Conservation (phyloP, 2,329 filamentous ascomycete species). For the Hymenoscyphus infarciens region DNA sequence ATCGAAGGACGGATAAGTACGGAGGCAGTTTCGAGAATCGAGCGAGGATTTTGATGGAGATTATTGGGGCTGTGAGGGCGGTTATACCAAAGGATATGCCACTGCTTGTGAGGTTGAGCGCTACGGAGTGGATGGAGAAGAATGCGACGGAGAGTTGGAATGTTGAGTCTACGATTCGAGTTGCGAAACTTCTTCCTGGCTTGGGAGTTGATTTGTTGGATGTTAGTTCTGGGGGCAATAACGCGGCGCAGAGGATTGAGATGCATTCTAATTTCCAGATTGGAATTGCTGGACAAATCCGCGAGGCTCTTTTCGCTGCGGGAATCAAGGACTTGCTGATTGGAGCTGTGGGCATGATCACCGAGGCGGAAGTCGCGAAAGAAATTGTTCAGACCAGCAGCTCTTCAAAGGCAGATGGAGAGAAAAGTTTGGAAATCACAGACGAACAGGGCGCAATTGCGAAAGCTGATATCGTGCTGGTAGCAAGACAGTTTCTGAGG, state of each 20-base stretch:
- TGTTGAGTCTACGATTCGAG: constrained; percentile 42
- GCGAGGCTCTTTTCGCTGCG: constrained; percentile 56
- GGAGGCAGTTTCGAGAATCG: constrained; percentile 65
- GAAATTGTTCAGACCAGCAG: constrained; percentile 47
- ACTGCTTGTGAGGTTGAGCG: constrained; percentile 57
- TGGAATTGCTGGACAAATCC: constrained; percentile 66
- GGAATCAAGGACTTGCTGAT: constrained; percentile 57
- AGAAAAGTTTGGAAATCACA: constrained; percentile 36
- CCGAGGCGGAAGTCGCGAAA: constrained; percentile 63
- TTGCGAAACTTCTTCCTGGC: constrained; percentile 67
- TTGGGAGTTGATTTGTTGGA: constrained; percentile 81
- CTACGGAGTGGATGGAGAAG: constrained; percentile 59
- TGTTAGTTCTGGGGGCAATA: constrained; percentile 72
- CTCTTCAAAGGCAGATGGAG: constrained; percentile 31
- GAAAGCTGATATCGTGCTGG: constrained; percentile 65
- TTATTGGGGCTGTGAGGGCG: constrained; percentile 48
- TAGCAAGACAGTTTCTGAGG: constrained; percentile 72
- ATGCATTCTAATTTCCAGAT: constrained; percentile 67
- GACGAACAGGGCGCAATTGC: constrained; percentile 37
- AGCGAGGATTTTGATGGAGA: constrained; percentile 55
- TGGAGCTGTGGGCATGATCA: constrained; percentile 70
- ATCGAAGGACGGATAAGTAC: constrained; percentile 61
- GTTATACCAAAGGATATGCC: constrained; percentile 53
- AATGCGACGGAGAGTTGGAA: constrained; percentile 22
- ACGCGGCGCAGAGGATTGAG: constrained; percentile 54